phyloP scores from a whole-genome alignment of 2,329 filamentous ascomycete species.

The Furcasterigmium furcatum region DNA sequence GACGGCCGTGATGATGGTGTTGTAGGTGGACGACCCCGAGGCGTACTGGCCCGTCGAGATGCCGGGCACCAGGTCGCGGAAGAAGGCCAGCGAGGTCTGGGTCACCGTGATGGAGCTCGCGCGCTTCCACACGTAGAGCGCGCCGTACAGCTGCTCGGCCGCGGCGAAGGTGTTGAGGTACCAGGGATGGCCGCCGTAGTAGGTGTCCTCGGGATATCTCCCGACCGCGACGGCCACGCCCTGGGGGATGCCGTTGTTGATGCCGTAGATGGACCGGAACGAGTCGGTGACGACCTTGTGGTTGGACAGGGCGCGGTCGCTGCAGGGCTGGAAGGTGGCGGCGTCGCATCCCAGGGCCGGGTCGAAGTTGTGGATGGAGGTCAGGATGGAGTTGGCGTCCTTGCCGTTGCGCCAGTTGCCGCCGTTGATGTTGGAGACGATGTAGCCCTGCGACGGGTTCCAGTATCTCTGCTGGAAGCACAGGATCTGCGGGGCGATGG shows the following conservation, averaged over 20 bases:
- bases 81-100: constrained; percentile 65
- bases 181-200: constrained; percentile 80
- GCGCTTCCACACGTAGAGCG: constrained; percentile 67
- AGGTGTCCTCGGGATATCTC: constrained; percentile 69
- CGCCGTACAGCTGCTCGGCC: constrained; percentile 77
- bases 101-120: constrained; percentile 63
- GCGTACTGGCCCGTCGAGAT: constrained; percentile 61
- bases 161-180: constrained; percentile 73
- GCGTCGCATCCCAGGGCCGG: constrained; percentile 62
- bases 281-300: constrained; percentile 74
- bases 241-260: constrained; percentile 63
- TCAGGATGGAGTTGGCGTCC: constrained; percentile 69
- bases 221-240: constrained; percentile 62
- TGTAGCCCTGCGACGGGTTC: constrained; percentile 55
- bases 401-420: constrained; percentile 63
- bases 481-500: constrained; percentile 65
- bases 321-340: constrained; percentile 76
- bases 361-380: constrained; percentile 68
- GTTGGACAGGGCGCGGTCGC: constrained; percentile 65
- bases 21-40: constrained; percentile 42
- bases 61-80: constrained; percentile 59
- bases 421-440: constrained; percentile 66
- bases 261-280: constrained; percentile 65
- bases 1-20: constrained; percentile 53
- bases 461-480: constrained; percentile 77